Base-by-base conservation (phyloP, 495 filamentous ascomycete genomes). In the Neurospora sp. region DNA sequence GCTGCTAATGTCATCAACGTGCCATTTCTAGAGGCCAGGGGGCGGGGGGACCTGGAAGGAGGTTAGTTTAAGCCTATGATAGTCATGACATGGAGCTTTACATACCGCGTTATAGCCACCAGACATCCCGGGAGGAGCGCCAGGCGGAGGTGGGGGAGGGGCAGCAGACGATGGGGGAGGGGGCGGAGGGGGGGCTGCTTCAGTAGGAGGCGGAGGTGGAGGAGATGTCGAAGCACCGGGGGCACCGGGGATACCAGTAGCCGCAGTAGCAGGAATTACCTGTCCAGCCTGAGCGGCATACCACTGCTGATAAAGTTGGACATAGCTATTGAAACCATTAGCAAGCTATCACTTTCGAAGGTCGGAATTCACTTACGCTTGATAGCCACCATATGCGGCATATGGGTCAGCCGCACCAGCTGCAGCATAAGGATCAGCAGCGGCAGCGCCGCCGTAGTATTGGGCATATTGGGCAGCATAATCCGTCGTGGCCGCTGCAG, bases 311-410 rank as follows among this genome's bases (percentile, higher is more conserved):
- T 94, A 93, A 77, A 84, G 80, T 71, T 91, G 88, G 69, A 92
- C 84, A 72, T 97, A 94, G 48, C 88, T 89, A 75, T 31, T 70
- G 18, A 53, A 31, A 20, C 39, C 9, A n/a, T 35, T 37, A 70
- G 46, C 41, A 61, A 18, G 12, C 61, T 38, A 40, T 35, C 20
- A 70, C 38, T 38, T 10, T 14, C 11, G 16, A 3, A 38, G n/a
- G 11, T 46, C n/a, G 16, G 8, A 75, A 40, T 69, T 53, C 18
- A 85, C 79, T 78, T 82, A 87, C 77, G 87, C 86, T 70, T 83
- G 82, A 78, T 96, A 96, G 37, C 96, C 96, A 72, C 96, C 96
- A 74, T 96, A 98, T 38, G 92, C 90, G 5, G 93, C 94, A 79
- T 98, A 99, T 0, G 95, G 95, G 75, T 99, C 96, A 73, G 53